Conservation (phyloP, 2,329 filamentous ascomycete genomes). For the Thelonectria discophora region DNA sequence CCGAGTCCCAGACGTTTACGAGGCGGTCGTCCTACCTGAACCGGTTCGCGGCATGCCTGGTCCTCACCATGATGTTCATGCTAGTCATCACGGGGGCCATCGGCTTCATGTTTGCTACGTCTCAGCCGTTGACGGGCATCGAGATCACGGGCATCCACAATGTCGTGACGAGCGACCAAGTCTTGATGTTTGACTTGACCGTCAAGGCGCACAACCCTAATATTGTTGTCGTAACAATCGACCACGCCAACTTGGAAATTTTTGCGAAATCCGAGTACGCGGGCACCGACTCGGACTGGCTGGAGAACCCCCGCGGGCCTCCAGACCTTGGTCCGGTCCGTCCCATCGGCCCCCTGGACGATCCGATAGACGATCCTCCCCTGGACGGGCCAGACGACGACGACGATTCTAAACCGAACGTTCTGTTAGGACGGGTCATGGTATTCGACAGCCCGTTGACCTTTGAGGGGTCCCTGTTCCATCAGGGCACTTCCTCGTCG, state of each 20-base stretch:
- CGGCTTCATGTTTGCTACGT: conserved; percentile 90
- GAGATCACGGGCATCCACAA: conserved; percentile 84
- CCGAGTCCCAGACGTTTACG: conserved; percentile 77
- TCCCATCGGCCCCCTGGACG: conserved; percentile 36
- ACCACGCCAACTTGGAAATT: conserved; percentile 87
- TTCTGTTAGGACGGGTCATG: conserved; percentile 89
- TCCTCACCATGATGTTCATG: conserved; percentile 83
- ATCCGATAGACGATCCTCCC: conserved; percentile 50
- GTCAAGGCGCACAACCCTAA: conserved; percentile 94
- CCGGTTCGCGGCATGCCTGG: conserved; percentile 84
- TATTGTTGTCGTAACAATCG: conserved; percentile 85
- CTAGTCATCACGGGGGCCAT: conserved; percentile 86
- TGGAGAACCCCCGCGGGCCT: conserved; percentile 51
- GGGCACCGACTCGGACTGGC: conserved; percentile 72
- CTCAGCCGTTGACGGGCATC: conserved; percentile 84
- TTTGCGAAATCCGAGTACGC: conserved; percentile 95
- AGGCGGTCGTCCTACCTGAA: conserved; percentile 70
- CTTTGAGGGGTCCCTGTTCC: conserved; percentile 91
- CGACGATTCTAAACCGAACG: conserved; percentile 72
- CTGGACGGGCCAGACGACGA: conserved; percentile 72
- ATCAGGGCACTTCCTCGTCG: conserved; percentile 74
- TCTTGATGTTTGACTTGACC: conserved; percentile 91
- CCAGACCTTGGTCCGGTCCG: conserved; percentile 34
- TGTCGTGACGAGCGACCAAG: conserved; percentile 91
- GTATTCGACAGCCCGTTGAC: conserved; percentile 87